Evolutionary conservation across 345 rosid genomes (phyloP).

Genomic region (Streptanthus diversifolius): DNA sequence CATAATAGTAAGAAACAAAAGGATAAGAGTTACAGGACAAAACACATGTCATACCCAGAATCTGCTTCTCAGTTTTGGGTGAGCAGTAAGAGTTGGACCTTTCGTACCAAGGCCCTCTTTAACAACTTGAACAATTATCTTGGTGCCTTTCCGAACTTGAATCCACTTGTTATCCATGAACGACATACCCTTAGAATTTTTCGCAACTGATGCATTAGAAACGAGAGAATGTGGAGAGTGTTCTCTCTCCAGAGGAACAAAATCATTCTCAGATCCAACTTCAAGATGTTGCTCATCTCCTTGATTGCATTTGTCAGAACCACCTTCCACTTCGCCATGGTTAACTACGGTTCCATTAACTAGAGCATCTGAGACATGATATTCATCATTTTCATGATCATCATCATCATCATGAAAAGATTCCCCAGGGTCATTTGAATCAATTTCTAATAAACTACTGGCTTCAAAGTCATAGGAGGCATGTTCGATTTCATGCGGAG

Average conservation of each 20-base stretch:
- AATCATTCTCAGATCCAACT: slow-evolving; percentile 39
- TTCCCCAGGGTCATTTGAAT: slow-evolving; percentile 49
- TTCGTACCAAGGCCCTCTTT: slow-evolving; percentile 96
- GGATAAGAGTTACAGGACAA: slow-evolving; percentile 1
- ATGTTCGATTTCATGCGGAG: slow-evolving; percentile 35
- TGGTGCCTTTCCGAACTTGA: slow-evolving; percentile 83
- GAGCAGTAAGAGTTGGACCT: slow-evolving; percentile 85
- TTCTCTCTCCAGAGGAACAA: slow-evolving; percentile 36
- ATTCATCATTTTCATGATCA: slow-evolving; percentile 65
- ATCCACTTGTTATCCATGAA: slow-evolving; percentile 58
- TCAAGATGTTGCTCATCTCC: slow-evolving; percentile 43
- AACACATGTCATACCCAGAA: slow-evolving; percentile 67
- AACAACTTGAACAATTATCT: slow-evolving; percentile 91
- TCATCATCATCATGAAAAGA: slow-evolving; percentile 53
- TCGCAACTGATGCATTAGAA: slow-evolving; percentile 36
- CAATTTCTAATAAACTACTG: slow-evolving; percentile 34
- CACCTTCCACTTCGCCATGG: slow-evolving; percentile 47
- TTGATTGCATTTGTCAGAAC: slow-evolving; percentile 43
- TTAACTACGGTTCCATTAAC: slow-evolving; percentile 54
- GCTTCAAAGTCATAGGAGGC: slow-evolving; percentile 41
- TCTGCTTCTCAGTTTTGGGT: slow-evolving; percentile 89
- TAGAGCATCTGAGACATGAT: slow-evolving; percentile 53
- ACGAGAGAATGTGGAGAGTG: slow-evolving; percentile 30
- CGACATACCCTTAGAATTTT: slow-evolving; percentile 30
- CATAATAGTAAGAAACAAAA: slow-evolving; percentile 11